phyloP scores from a whole-genome alignment of 2,329 filamentous ascomycete species.

The Clarireedia monteithiana region DNA sequence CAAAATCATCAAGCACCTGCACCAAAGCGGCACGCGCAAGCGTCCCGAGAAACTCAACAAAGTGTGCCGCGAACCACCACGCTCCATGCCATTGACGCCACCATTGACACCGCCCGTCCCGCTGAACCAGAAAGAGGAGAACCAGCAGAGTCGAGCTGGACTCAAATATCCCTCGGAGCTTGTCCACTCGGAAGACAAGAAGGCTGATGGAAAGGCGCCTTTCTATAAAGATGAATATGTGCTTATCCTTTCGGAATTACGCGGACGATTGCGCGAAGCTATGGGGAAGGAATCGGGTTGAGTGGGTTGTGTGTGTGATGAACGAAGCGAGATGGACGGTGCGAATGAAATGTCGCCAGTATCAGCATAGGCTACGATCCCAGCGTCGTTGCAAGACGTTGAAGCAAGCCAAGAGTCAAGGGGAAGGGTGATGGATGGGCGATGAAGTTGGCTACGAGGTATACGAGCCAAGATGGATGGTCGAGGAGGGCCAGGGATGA shows the following conservation, averaged over 20 bases:
- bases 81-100: constrained; percentile 6
- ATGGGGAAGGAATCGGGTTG: constrained; percentile 4
- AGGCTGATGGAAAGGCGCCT: background rate
- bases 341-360: background rate
- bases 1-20: background rate
- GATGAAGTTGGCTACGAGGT: background rate
- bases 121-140: background rate
- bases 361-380: background rate
- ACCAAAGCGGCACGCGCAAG: background rate
- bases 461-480: background rate
- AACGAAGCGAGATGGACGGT: background rate
- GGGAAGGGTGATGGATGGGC: background rate
- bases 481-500: background rate
- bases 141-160: background rate
- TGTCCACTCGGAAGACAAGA: constrained; percentile 4
- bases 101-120: background rate
- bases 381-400: background rate
- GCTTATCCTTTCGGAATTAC: constrained; percentile 1
- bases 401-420: background rate
- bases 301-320: background rate
- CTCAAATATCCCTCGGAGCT: constrained; percentile 1
- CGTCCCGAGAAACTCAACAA: background rate
- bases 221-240: constrained; percentile 9
- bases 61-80: background rate
- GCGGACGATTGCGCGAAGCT: constrained; percentile 4